These are phyloP conservation scores for Mallotus nudiflorus DNA, from an alignment of 345 rosid species.

Conservation along the genomic window DNA sequence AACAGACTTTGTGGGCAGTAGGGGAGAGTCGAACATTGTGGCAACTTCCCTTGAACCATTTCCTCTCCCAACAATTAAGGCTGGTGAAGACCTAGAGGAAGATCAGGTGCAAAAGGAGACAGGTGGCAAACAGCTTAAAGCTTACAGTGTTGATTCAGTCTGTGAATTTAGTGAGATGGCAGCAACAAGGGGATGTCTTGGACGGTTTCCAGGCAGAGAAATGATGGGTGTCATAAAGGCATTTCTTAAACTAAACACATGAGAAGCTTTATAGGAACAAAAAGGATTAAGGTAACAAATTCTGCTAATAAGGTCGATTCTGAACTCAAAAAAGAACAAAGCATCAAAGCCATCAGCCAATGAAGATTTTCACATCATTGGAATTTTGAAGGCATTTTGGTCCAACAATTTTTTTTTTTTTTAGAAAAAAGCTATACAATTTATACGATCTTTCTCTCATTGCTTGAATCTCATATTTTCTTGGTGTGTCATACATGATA, in stretches of 20 bases:
- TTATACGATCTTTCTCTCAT: neutral
- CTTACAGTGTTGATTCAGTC: slow-evolving; percentile 75
- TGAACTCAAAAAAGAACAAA: neutral
- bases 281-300: neutral
- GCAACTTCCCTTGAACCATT: slow-evolving; percentile 74
- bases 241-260: slow-evolving; percentile 36
- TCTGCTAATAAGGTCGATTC: neutral
- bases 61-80: slow-evolving; percentile 63
- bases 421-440: neutral
- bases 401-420: no score
- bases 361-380: neutral
- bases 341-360: no score
- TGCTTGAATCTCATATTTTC: neutral
- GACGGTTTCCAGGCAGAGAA: slow-evolving; percentile 88
- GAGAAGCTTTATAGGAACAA: neutral
- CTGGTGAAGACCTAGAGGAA: slow-evolving; percentile 45
- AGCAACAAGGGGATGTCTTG: slow-evolving; percentile 90
- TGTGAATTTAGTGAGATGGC: slow-evolving; percentile 68
- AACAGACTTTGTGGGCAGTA: slow-evolving; percentile 69
- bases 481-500: neutral
- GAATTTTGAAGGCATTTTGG: neutral
- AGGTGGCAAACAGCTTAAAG: slow-evolving; percentile 22
- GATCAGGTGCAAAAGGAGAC: slow-evolving; percentile 19
- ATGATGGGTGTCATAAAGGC: slow-evolving; percentile 71
- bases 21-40: slow-evolving; percentile 66